Evolutionary conservation across 1,284 basidiomycete species (phyloP).

Genomic region (Coniophora puteana): DNA sequence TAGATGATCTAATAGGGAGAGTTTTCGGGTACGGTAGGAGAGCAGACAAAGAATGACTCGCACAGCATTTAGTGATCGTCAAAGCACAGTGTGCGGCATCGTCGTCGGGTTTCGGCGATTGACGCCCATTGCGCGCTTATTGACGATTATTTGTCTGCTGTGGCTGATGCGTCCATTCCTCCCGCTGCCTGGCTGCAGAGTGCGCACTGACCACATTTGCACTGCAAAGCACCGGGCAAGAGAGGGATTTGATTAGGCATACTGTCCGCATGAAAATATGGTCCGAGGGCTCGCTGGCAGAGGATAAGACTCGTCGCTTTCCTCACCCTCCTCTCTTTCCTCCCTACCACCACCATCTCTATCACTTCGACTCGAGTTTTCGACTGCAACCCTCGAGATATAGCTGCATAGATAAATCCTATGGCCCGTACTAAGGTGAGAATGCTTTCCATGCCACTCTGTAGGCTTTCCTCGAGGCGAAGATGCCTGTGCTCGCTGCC

Average conservation of each 20-base stretch:
- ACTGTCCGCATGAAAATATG: too few relatives aligned
- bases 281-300: conserved; percentile 16
- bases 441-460: not conserved
- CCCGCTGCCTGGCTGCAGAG: not conserved
- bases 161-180: conserved; percentile 3
- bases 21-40: too few relatives aligned
- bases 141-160: conserved; percentile 8
- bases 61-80: too few relatives aligned
- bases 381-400: not conserved
- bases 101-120: too few relatives aligned
- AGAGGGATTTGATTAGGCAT: conserved; percentile 9
- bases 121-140: conserved; percentile 1
- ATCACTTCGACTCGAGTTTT: not conserved
- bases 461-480: conserved; percentile 4
- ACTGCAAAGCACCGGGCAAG: conserved; percentile 16
- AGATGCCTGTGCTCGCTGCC: conserved; percentile 2
- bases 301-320: conserved; percentile 3
- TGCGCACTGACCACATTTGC: conserved; percentile 21
- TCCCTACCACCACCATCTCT: conserved; percentile 1
- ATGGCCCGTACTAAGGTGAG: conserved; percentile 18
- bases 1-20: too few relatives aligned
- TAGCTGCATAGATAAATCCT: conserved; percentile 6
- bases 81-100: too few relatives aligned
- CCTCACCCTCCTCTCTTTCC: conserved; percentile 5
- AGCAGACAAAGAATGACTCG: too few relatives aligned